A percentile compares a stretch with the other conserved stretches of the same genome.
These are phyloP conservation scores for Euphorbia schlechtendalii DNA, from an alignment of 441 rosid genomes.

Conservation along the genomic window DNA sequence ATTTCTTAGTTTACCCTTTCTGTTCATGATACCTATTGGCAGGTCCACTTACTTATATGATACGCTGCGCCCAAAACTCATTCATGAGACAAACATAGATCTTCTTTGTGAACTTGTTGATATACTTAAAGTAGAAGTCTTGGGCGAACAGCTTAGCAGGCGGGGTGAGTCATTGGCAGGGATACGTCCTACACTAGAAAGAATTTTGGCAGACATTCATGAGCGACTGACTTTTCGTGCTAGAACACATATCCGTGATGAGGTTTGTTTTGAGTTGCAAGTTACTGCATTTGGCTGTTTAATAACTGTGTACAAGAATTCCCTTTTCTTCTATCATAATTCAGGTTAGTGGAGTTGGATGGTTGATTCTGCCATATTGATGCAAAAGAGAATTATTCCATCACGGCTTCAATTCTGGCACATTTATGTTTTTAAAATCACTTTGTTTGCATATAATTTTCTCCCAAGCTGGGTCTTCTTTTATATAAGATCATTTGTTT, in stretches of 20 bases:
- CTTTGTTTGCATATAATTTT: not conserved
- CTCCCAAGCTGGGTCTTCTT: not conserved
- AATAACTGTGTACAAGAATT: not conserved
- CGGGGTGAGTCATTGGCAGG: conserved; percentile 79
- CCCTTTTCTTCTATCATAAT: not conserved
- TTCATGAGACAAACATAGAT: conserved; percentile 82
- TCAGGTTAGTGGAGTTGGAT: conserved; percentile 1
- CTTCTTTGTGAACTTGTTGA: conserved; percentile 93
- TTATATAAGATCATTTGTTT: not conserved
- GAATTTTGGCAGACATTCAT: conserved; percentile 87
- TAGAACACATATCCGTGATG: conserved; percentile 89
- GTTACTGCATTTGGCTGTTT: conserved; percentile 6
- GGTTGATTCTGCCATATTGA: conserved; percentile 3
- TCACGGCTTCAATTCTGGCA: conserved; percentile 1
- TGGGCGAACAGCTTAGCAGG: conserved; percentile 80
- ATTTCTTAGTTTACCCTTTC: not conserved
- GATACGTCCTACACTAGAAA: conserved; percentile 73
- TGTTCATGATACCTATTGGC: conserved; percentile 16
- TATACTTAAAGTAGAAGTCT: conserved; percentile 88
- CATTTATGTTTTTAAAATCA: not conserved
- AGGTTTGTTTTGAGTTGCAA: conserved; percentile 39
- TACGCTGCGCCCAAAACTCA: conserved; percentile 88
- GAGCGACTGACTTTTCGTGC: conserved; percentile 96
- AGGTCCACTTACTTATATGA: conserved; percentile 91
- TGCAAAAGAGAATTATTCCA: conserved; percentile 3